phyloP scores from a whole-genome alignment of 2,329 filamentous ascomycete species.

The Delphinella strobiligena region DNA sequence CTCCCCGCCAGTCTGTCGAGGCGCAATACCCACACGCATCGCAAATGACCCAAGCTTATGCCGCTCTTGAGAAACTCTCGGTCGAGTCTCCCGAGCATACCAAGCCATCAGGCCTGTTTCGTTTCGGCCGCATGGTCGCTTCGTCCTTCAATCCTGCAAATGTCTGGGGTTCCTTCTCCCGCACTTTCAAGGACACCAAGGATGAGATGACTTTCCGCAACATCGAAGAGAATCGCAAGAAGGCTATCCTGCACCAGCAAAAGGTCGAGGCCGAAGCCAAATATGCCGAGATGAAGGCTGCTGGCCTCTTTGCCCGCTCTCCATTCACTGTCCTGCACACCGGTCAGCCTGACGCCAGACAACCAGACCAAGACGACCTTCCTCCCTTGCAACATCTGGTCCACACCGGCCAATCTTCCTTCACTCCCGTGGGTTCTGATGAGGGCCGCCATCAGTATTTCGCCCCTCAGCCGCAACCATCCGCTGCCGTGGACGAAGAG shows the following conservation, averaged over 20 bases:
- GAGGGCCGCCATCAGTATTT: not conserved
- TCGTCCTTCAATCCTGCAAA: slow-evolving; percentile 43
- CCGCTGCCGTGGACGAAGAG: no score
- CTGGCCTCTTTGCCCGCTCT: slow-evolving; percentile 31
- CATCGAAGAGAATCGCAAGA: slow-evolving; percentile 23
- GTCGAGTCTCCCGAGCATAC: no score
- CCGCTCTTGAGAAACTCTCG: no score
- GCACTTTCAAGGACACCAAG: slow-evolving; percentile 33
- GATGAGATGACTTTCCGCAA: slow-evolving; percentile 27
- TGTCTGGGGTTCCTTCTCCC: slow-evolving; percentile 30
- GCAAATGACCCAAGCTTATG: not conserved
- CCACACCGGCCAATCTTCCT: slow-evolving; percentile 2
- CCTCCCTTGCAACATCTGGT: no score
- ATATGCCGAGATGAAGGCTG: slow-evolving; percentile 42
- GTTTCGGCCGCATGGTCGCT: slow-evolving; percentile 43
- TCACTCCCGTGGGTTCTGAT: not conserved
- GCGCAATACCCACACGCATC: not conserved
- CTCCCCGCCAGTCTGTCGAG: not conserved
- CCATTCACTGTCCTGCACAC: slow-evolving; percentile 1
- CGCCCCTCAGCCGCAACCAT: slow-evolving; percentile 1
- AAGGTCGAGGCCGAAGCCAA: slow-evolving; percentile 36
- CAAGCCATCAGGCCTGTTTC: slow-evolving; percentile 31
- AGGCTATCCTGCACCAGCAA: slow-evolving; percentile 25
- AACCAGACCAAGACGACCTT: no score
- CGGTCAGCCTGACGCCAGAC: not conserved